A percentile compares a stretch with the other conserved stretches of the same genome.
Evolutionary conservation across 768 basidiomycete genomes (phyloP).

Genomic region (Leucocoprinus leucothites): DNA sequence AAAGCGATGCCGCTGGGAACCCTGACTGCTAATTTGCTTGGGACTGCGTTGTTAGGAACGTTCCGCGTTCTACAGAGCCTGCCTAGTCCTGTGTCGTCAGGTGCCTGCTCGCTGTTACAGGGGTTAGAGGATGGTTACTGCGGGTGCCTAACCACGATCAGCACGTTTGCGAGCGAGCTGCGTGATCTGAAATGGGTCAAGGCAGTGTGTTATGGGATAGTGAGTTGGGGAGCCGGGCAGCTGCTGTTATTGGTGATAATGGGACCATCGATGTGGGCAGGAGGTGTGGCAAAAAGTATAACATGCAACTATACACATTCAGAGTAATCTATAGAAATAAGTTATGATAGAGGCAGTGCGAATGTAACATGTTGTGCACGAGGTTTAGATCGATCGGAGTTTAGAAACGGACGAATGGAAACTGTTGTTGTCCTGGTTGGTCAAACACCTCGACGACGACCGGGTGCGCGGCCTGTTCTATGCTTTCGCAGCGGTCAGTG

Average conservation of each 20-base stretch:
- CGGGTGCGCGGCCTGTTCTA: conserved; percentile 20
- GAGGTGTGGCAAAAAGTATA: conserved; percentile 36
- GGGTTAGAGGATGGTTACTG: conserved; percentile 92
- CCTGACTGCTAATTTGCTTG: conserved; percentile 67
- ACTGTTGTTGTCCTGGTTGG: background rate
- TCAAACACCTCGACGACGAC: background rate
- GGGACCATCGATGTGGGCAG: conserved; percentile 59
- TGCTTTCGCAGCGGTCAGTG: conserved; percentile 38
- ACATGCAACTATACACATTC: conserved; percentile 44
- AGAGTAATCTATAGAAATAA: conserved; percentile 12
- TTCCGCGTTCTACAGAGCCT: conserved; percentile 70
- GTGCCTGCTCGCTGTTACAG: conserved; percentile 71
- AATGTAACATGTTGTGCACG: conserved; percentile 1
- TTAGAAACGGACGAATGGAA: conserved; percentile 15
- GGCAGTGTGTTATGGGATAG: conserved; percentile 63
- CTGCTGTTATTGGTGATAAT: conserved; percentile 66
- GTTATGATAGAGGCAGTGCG: conserved; percentile 3
- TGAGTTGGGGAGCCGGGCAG: conserved; percentile 73
- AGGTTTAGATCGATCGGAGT: conserved; percentile 21
- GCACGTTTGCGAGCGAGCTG: conserved; percentile 87
- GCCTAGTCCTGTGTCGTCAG: conserved; percentile 37
- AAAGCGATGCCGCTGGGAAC: conserved; percentile 76
- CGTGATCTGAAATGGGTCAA: conserved; percentile 51
- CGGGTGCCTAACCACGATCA: conserved; percentile 91
- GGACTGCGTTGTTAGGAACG: conserved; percentile 78